Base-by-base conservation (phyloP, 2,329 filamentous ascomycete genomes). In the Xylaria arbuscula region DNA sequence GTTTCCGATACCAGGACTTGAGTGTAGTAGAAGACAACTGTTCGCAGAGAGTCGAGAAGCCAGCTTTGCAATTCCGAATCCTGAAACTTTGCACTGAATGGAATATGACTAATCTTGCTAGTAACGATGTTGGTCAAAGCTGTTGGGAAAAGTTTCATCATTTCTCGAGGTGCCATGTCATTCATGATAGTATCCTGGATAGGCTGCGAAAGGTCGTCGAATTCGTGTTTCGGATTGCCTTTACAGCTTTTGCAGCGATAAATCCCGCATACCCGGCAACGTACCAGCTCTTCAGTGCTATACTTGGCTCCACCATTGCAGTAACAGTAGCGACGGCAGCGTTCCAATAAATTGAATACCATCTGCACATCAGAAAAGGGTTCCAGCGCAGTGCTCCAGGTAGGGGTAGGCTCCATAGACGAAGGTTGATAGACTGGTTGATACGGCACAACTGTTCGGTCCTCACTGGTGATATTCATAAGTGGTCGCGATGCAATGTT, bases 241-340 rank as follows among this genome's bases (percentile, higher is more conserved):
- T 73, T 72, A 64, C 83, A 84, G 34, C 68, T 73, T 11, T 68
- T 67, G 72, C 82, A 84, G 15, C 80, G 78, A n/a, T 78, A 77
- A 7, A 75, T 75, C 7, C 66, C 71, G 65, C 82, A 84, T 5
- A 73, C 68, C 0, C 47, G n/a, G 64, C 82, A 84, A 10, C 70
- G 56, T 55, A 75, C 4, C 10, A 76, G 72, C 1, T 73, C 57
- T 0, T 72, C 67, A 3, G 74, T 72, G 48, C 74, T 79, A 45
- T 79, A 77, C 32, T 76, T 78, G 10, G 73, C 75, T 8, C 72
- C 73, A 11, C 75, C 74, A 28, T 79, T 77, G 65, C 81, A 82
- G 45, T 72, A 77, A 58, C 81, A 82, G 61, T 80, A 80, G 9
- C 76, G 73, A 3, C 80, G 77, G 22, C 71, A 71, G 28, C 62